Base-by-base conservation (phyloP, 2,329 filamentous ascomycete genomes). In the Sordariomycetes sp. region DNA sequence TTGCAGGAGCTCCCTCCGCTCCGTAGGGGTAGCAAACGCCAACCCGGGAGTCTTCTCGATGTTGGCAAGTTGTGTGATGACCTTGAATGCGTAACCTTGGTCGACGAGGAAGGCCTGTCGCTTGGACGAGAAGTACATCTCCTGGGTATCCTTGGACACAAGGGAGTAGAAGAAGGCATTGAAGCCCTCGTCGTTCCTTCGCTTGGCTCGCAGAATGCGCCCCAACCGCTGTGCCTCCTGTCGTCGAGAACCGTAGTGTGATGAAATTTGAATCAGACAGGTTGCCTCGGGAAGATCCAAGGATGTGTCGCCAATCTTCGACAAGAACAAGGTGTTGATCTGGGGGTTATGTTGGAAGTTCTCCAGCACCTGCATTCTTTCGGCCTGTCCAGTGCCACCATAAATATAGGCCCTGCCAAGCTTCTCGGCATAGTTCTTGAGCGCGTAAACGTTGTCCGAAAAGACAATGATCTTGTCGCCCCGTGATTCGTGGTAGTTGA, bases 91-190 rank as follows among this genome's bases (percentile, higher is more conserved):
- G 54, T 98, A 98, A 8, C 92, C 92, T 59, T 98, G 92, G 45
- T 98, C 92, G 16, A 98, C 88, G 1, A 98, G 69, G 64, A 98
- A 98, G 1, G 92, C 90, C 58, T 98, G 92, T 8, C 92, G 76
- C 59, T 95, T 96, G 4, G 87, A 88, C 0, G 90, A 95, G 57
- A 94, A 98, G 54, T 80, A 92, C 90, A 98, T 96, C 57, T 98
- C 92, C 41, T 88, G 82, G 0, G 92, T 98, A 53, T 98, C 92
- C 56, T 96, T 96, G 6, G 86, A 94, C 4, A 98, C 92, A 1
- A 98, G 72, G 0, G 86, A 94, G 62, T 98, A 98, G 66, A 98
- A 98, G 59, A 96, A 98, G 1, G 92, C 92, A 53, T 98, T 98
- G 59, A 98, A 98, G 7, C 92, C 92, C 56, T 96, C 92, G 47